Evolutionary conservation across 2,329 filamentous ascomycete species (phyloP).

Genomic region (Apiospora aurea): DNA sequence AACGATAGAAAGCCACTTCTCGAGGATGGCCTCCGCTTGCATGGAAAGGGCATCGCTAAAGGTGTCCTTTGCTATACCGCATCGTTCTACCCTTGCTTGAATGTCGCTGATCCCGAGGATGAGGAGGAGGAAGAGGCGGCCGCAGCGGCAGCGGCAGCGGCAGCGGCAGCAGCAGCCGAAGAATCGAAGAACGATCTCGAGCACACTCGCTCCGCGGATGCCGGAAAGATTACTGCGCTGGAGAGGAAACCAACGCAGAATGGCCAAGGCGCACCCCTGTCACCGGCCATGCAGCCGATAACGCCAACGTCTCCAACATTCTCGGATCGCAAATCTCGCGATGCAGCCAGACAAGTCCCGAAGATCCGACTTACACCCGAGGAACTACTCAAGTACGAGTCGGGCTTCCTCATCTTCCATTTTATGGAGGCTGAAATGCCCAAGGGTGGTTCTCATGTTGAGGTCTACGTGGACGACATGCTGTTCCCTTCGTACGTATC

Average conservation of each 20-base stretch:
- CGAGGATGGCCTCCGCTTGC: slow-evolving; percentile 74
- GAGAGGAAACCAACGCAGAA: slow-evolving; percentile 40
- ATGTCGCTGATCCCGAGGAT: slow-evolving; percentile 88
- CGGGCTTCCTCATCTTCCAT: slow-evolving; percentile 92
- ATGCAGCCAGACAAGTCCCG: slow-evolving; percentile 64
- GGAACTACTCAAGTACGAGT: slow-evolving; percentile 85
- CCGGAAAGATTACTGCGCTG: slow-evolving; percentile 53
- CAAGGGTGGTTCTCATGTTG: slow-evolving; percentile 76
- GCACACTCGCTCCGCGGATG: slow-evolving; percentile 44
- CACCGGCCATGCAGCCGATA: slow-evolving; percentile 47
- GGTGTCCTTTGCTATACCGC: slow-evolving; percentile 83
- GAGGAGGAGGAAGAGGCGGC: slow-evolving; percentile 63
- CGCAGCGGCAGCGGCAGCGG: slow-evolving; percentile 41
- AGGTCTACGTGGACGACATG: slow-evolving; percentile 94
- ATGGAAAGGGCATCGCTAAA: slow-evolving; percentile 77
- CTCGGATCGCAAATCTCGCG: slow-evolving; percentile 53
- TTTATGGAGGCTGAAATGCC: slow-evolving; percentile 88
- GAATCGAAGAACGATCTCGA: slow-evolving; percentile 47
- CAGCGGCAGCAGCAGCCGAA: slow-evolving; percentile 43
- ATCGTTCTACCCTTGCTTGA: slow-evolving; percentile 89
- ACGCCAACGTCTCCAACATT: slow-evolving; percentile 48
- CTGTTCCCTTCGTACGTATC: slow-evolving; percentile 89
- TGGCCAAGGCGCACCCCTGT: slow-evolving; percentile 35
- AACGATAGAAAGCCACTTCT: slow-evolving; percentile 77
- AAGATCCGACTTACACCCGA: slow-evolving; percentile 82